Evolutionary conservation across 2,329 filamentous ascomycete species (phyloP).

Genomic region (Pseudocercospora ulei): DNA sequence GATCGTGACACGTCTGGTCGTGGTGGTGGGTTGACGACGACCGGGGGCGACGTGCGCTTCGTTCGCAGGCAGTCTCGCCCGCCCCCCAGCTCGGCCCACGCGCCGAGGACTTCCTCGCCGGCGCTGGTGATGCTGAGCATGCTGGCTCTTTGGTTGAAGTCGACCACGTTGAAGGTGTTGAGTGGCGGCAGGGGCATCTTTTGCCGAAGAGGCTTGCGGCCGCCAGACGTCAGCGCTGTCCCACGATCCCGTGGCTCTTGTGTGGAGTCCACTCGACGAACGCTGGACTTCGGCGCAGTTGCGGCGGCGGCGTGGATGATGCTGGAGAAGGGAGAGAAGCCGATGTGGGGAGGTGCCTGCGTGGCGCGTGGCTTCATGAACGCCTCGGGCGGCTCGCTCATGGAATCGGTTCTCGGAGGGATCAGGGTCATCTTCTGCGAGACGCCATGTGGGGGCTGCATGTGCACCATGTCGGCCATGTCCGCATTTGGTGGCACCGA

Average conservation of each 20-base stretch:
- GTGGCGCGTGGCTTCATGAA: background rate
- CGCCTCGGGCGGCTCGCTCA: constrained; percentile 1
- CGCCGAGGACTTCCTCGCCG: constrained; percentile 41
- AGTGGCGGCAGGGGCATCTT: constrained; percentile 8
- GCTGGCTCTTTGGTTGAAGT: constrained; percentile 17
- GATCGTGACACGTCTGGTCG: no score
- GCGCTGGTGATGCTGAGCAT: constrained; percentile 34
- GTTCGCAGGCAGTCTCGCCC: constrained; percentile 14
- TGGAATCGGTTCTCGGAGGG: background rate
- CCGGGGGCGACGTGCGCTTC: constrained; percentile 8
- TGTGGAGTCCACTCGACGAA: constrained; percentile 11
- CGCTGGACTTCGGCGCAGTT: constrained; percentile 4
- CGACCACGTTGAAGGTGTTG: constrained; percentile 16
- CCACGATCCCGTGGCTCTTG: constrained; percentile 2
- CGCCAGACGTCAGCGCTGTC: background rate
- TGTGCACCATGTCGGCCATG: constrained; percentile 2
- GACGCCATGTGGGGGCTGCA: background rate
- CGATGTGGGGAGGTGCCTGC: background rate
- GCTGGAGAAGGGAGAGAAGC: constrained; percentile 12
- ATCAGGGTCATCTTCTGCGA: background rate
- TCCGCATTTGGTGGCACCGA: constrained; percentile 9
- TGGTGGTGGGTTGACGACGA: background rate
- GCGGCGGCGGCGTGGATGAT: constrained; percentile 12
- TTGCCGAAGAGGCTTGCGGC: constrained; percentile 5
- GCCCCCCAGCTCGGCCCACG: constrained; percentile 42